Conservation (phyloP, 2,329 filamentous ascomycete genomes). For the Knoxdaviesia capensis region DNA sequence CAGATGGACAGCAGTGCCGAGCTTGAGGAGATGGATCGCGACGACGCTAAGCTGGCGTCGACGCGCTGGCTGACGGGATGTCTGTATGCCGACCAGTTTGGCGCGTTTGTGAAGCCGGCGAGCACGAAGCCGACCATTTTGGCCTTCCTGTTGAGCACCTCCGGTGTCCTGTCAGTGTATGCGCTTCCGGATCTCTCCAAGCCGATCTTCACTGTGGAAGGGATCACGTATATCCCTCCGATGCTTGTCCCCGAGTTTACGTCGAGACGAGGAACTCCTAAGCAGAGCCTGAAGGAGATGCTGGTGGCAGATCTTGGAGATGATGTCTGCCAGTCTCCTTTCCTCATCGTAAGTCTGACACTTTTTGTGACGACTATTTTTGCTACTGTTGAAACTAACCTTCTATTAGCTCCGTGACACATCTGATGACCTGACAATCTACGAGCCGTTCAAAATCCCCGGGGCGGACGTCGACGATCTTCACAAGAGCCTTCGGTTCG, state of each 20-base stretch:
- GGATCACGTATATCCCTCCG: conserved; percentile 58
- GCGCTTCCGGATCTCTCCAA: conserved; percentile 52
- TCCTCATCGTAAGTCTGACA: conserved; percentile 49
- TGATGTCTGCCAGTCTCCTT: conserved; percentile 44
- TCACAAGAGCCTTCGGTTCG: conserved; percentile 45
- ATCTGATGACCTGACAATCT: conserved; percentile 69
- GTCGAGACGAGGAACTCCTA: conserved; percentile 47
- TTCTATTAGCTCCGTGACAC: conserved; percentile 46
- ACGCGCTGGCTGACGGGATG: conserved; percentile 70
- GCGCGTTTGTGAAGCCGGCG: conserved; percentile 28
- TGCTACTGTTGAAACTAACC: neutral
- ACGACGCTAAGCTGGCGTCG: conserved; percentile 31
- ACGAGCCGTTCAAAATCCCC: conserved; percentile 47
- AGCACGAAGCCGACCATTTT: conserved; percentile 30
- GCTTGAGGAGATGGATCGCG: conserved; percentile 58
- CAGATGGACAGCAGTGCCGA: conserved; percentile 62
- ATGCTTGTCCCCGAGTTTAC: conserved; percentile 53
- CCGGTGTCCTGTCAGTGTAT: conserved; percentile 63
- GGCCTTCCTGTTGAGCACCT: conserved; percentile 56
- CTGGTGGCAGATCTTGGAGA: conserved; percentile 75
- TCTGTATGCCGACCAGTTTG: conserved; percentile 50
- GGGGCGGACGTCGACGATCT: conserved; percentile 21
- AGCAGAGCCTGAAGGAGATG: conserved; percentile 59
- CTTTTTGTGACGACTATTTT: conserved; percentile 1
- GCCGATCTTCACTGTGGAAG: conserved; percentile 55